These are phyloP conservation scores for Kwoniella botswanensis DNA, from an alignment of 768 basidiomycete genomes.

Conservation along the genomic window DNA sequence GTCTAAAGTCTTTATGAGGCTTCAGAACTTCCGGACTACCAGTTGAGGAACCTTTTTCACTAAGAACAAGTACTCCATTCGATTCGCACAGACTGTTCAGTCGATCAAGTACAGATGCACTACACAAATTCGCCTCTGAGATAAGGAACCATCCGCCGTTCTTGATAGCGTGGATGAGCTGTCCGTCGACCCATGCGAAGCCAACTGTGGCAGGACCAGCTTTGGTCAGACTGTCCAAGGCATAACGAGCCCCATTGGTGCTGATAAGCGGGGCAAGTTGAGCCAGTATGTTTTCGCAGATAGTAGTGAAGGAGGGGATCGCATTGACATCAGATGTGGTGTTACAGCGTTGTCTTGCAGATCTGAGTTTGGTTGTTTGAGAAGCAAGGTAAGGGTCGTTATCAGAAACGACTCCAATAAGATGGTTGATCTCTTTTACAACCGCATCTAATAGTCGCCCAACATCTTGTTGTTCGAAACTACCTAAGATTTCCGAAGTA, in stretches of 20 bases:
- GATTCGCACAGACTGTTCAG: conserved; percentile 94
- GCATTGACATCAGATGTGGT: conserved; percentile 8
- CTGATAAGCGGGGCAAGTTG: conserved; percentile 8
- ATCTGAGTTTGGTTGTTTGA: neutral
- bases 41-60: conserved; percentile 82
- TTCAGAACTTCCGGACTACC: conserved; percentile 73
- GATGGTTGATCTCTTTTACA: neutral
- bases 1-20: conserved; percentile 86
- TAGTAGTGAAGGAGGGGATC: neutral
- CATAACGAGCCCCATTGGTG: conserved; percentile 5
- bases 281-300: conserved; percentile 9
- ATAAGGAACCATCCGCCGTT: conserved; percentile 86
- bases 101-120: conserved; percentile 90
- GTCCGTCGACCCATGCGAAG: conserved; percentile 96
- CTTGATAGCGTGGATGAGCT: conserved; percentile 82
- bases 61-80: conserved; percentile 79
- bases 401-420: conserved; percentile 14
- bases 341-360: conserved; percentile 11
- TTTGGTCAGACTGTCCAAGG: conserved; percentile 15
- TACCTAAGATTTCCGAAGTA: conserved; percentile 89
- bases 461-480: conserved; percentile 87
- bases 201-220: conserved; percentile 50
- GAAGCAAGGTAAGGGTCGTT: conserved; percentile 2
- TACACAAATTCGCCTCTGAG: conserved; percentile 92
- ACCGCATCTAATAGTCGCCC: conserved; percentile 19